Evolutionary conservation across 257 asterid genomes (phyloP), one percentile per base, ranked within the genome.

Genomic region (Petunia axillaris): DNA sequence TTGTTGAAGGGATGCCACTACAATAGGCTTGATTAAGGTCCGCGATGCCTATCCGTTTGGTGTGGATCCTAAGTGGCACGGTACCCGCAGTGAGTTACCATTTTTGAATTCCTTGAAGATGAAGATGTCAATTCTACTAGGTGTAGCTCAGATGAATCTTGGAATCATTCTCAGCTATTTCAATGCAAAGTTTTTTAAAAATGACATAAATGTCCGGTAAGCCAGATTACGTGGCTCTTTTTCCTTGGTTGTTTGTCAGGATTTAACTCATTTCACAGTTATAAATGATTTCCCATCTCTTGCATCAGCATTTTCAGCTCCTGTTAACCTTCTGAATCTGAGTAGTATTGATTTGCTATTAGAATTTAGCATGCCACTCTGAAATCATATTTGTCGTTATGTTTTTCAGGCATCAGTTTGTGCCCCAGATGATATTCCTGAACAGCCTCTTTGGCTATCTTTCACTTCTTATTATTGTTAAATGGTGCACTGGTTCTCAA

Each of bases 401-500:
- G 44, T 48, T 35, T 64, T 71, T 11, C 87, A 90, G 94, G 94
- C 87, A 89, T 84, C 93, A 90, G 79, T 89, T 90, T 84, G 83
- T 89, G 57, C 94, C 94, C 76, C 92, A 90, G 87, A 87, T 90
- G 84, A 90, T 90, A 77, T 90, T 89, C 65, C 86, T 90, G 76
- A 90, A 89, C 83, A 77, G 89, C 85, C 82, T 90, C 79, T 89
- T 90, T 79, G 92, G 94, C 70, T 90, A 90, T 85, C 91, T 89
- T 44, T 87, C 93, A 66, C 86, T 90, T 76, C 88, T 88, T 63
- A 90, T 90, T 67, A 85, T 90, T 77, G 88, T 86, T 41, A 90
- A 90, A 85, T 90, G 94, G 94, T 90, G 91, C 86, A 83, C 94
- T 41, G 92, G 92, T 55, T 90, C 94, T 73, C 84, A 90, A 86